These are phyloP conservation scores for Calonectria pauciramosa DNA, from an alignment of 2,329 filamentous ascomycete species.

Conservation along the genomic window DNA sequence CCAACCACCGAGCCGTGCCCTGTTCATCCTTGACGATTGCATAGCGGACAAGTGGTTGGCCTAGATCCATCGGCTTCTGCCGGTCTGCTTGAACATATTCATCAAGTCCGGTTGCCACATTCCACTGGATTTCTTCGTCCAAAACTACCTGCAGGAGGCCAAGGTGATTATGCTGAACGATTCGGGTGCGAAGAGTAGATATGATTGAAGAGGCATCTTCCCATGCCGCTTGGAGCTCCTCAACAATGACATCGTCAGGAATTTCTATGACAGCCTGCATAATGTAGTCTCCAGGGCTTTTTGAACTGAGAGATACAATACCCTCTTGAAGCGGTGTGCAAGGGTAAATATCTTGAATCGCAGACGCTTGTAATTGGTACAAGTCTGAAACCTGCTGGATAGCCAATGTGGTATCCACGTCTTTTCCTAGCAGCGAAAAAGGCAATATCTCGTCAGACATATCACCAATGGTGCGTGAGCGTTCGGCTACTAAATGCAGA, in stretches of 20 bases:
- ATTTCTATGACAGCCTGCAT: conserved; percentile 46
- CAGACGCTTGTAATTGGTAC: background rate
- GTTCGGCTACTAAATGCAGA: background rate
- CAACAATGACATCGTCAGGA: background rate
- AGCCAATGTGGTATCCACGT: conserved; percentile 26
- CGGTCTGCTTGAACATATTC: conserved; percentile 19
- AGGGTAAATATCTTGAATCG: conserved; percentile 52
- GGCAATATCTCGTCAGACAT: background rate
- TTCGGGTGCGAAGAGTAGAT: conserved; percentile 28
- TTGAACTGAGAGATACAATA: conserved; percentile 53
- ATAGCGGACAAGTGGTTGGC: conserved; percentile 20
- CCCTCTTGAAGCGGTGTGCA: conserved; percentile 58
- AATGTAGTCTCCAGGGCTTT: conserved; percentile 54
- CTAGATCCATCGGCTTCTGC: conserved; percentile 18
- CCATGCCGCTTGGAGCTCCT: conserved; percentile 29
- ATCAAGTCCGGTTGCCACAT: background rate
- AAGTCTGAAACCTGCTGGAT: background rate
- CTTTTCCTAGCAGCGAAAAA: conserved; percentile 25
- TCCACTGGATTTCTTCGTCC: conserved; percentile 17
- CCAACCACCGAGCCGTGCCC: conserved; percentile 17
- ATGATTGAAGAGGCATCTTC: background rate
- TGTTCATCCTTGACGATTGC: background rate
- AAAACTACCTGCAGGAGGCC: conserved; percentile 29
- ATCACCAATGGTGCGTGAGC: background rate
- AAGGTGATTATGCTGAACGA: background rate